Conservation (phyloP, 768 basidiomycete species). For the Mrakia gelida region DNA sequence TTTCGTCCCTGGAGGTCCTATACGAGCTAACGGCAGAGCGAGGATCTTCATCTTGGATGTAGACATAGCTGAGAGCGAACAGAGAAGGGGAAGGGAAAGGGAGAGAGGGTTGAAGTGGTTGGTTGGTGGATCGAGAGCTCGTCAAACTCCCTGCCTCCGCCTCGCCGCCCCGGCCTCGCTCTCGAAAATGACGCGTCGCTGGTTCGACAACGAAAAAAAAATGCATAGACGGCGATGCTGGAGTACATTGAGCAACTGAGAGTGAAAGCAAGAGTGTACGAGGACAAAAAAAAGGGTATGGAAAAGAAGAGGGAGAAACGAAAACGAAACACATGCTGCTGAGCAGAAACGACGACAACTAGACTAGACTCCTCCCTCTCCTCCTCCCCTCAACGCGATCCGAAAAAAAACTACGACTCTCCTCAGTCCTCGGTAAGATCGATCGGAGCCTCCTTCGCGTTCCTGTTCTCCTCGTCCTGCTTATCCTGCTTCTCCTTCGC, state of each 20-base stretch:
- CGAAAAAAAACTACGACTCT: neutral
- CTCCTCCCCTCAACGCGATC: too few relatives aligned
- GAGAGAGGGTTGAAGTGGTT: too few relatives aligned
- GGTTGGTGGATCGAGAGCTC: too few relatives aligned
- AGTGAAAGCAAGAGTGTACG: neutral
- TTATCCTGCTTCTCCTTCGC: neutral
- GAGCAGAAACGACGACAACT: neutral
- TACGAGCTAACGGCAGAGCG: neutral
- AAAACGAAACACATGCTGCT: neutral
- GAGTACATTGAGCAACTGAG: neutral
- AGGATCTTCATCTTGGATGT: neutral
- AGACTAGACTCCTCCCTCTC: neutral
- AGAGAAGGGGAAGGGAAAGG: neutral
- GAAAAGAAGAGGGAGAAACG: neutral
- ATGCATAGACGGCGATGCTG: too few relatives aligned
- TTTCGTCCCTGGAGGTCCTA: neutral
- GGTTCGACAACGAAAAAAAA: too few relatives aligned
- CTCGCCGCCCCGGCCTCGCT: too few relatives aligned
- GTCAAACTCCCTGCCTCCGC: too few relatives aligned
- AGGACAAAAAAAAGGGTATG: neutral
- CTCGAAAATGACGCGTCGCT: too few relatives aligned
- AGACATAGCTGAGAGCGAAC: neutral
- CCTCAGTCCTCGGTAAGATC: neutral
- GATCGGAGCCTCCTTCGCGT: neutral
- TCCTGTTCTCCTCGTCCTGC: neutral